Percentiles rank a stretch among this genome's conserved stretches.
Conservation (phyloP, 2,329 filamentous ascomycete genomes). For the Graphilbum sp. region DNA sequence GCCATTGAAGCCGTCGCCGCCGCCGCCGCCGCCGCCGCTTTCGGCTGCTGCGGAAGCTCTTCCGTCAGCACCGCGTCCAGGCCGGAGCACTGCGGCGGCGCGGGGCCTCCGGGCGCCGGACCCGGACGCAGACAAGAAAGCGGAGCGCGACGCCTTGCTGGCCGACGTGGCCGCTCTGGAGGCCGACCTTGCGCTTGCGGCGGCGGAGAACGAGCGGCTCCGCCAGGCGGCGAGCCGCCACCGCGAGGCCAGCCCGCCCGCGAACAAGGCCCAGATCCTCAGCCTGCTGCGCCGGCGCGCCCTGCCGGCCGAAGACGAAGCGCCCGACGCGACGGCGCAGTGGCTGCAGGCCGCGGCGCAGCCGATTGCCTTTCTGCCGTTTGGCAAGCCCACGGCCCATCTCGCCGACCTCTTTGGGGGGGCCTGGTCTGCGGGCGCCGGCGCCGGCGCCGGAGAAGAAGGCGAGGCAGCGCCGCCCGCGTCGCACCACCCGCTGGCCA, state of each 20-base stretch:
- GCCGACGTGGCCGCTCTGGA: constrained; percentile 39
- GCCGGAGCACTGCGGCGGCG: constrained; percentile 14
- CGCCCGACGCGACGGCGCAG: constrained; percentile 18
- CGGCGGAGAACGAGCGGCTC: constrained; percentile 41
- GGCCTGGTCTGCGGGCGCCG: no score
- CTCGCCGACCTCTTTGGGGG: constrained; percentile 13
- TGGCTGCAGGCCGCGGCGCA: constrained; percentile 33
- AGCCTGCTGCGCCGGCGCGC: constrained; percentile 25
- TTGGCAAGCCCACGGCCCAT: constrained; percentile 20
- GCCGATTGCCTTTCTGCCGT: constrained; percentile 34
- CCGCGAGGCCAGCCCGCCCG: constrained; percentile 12
- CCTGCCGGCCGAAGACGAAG: constrained; percentile 17
- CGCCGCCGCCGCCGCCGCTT: neutral
- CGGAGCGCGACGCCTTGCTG: constrained; percentile 33
- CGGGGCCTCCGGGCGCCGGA: constrained; percentile 26
- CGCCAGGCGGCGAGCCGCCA: constrained; percentile 18
- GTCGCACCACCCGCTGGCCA: constrained; percentile 48
- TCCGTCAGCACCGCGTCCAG: no score
- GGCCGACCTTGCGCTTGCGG: constrained; percentile 39
- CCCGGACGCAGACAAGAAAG: constrained; percentile 31
- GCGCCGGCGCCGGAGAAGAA: constrained; percentile 12
- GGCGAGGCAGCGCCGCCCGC: constrained; percentile 24
- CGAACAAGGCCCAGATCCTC: constrained; percentile 19
- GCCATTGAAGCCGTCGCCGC: constrained; percentile 7
- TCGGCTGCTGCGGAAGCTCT: no score